These are phyloP conservation scores for Miamiensis avidus DNA, from an alignment of 169 alveolate species.

Conservation along the genomic window DNA sequence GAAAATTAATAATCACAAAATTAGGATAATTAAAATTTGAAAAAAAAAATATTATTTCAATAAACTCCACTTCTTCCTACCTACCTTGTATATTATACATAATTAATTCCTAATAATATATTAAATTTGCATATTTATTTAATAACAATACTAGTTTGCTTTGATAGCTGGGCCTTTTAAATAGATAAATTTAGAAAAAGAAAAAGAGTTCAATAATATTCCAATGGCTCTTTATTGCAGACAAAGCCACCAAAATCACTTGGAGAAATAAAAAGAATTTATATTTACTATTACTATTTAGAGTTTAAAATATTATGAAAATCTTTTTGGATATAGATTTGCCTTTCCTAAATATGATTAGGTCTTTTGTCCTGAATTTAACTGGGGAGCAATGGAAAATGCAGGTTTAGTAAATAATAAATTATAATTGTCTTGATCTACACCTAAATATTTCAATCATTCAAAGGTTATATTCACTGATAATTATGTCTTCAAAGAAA, in stretches of 20 bases:
- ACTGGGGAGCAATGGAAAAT: conserved; percentile 85
- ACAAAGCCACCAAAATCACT: conserved; percentile 6
- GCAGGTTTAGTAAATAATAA: conserved; percentile 46
- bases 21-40: too few relatives aligned
- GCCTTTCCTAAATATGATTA: conserved; percentile 78
- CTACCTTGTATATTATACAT: conserved; percentile 19
- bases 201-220: conserved; percentile 52
- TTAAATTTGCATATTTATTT: conserved; percentile 44
- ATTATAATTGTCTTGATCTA: not conserved
- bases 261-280: conserved; percentile 20
- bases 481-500: conserved; percentile 34
- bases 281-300: conserved; percentile 40
- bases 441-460: not conserved
- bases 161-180: conserved; percentile 75
- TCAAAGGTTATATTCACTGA: conserved; percentile 39
- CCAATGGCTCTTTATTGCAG: conserved; percentile 57
- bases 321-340: conserved; percentile 58
- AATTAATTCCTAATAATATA: conserved; percentile 39
- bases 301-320: conserved; percentile 59
- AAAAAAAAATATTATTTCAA: not conserved
- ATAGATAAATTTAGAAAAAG: conserved; percentile 35
- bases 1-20: too few relatives aligned
- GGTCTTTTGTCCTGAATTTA: conserved; percentile 72
- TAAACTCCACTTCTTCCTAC: conserved; percentile 12
- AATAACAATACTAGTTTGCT: conserved; percentile 67